Conservation (phyloP, 768 basidiomycete species). For the Lactifluus hygrophoroides region DNA sequence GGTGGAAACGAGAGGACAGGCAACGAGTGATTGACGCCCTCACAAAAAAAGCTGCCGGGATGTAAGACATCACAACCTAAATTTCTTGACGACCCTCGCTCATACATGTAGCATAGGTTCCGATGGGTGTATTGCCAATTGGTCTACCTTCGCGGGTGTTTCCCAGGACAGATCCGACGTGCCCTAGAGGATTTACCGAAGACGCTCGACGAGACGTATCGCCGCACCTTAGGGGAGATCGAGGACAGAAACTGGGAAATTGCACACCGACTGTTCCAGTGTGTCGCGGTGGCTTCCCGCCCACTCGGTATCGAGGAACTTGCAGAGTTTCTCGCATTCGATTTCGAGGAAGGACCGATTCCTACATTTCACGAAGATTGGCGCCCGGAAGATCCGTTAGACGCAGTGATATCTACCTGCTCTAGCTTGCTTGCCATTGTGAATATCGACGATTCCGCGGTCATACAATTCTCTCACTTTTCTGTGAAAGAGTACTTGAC, state of each 20-base stretch:
- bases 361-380: neutral
- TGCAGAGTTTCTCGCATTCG: neutral
- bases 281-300: neutral
- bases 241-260: neutral
- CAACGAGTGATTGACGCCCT: neutral
- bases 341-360: neutral
- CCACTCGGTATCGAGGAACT: neutral
- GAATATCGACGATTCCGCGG: neutral
- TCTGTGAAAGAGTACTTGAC: constrained; percentile 1
- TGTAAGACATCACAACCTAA: neutral
- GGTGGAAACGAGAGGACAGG: neutral
- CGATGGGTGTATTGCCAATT: neutral
- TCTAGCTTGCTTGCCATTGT: neutral
- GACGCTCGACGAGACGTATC: neutral
- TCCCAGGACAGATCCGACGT: neutral
- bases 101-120: neutral
- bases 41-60: neutral
- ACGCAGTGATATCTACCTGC: neutral
- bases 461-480: neutral
- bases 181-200: neutral
- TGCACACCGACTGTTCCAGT: neutral
- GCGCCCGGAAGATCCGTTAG: neutral
- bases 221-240: neutral
- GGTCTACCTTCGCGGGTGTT: neutral
- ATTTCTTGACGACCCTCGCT: neutral